Conservation (phyloP, 176 grass and related monocot species). For the Oryza coarctata region DNA sequence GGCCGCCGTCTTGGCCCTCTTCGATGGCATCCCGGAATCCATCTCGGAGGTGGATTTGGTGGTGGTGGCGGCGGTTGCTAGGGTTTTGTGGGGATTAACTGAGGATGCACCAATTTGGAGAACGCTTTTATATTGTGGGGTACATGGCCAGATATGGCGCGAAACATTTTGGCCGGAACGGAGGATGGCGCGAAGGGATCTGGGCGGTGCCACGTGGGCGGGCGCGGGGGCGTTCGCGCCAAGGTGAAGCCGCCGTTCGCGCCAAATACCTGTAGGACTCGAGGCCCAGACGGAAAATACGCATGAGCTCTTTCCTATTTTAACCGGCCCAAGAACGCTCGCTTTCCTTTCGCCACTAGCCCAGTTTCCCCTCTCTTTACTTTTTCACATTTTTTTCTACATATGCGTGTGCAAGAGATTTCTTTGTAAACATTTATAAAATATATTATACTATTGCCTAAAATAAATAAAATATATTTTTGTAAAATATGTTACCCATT, state of each 20-base stretch:
- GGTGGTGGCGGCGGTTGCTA: background rate
- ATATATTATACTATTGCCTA: no score
- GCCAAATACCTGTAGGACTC: background rate
- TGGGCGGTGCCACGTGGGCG: slow-evolving; percentile 4
- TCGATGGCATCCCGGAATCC: slow-evolving; percentile 9
- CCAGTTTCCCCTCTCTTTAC: no score
- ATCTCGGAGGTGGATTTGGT: background rate
- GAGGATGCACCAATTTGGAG: background rate
- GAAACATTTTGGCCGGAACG: slow-evolving; percentile 39
- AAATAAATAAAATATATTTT: no score
- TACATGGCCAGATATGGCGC: background rate
- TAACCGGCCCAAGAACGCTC: no score
- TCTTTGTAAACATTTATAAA: no score
- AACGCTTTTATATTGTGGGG: background rate
- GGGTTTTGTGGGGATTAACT: background rate
- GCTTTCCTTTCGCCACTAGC: background rate
- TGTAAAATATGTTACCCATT: no score
- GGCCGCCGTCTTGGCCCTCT: slow-evolving; percentile 22
- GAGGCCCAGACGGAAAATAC: no score
- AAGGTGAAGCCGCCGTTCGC: background rate
- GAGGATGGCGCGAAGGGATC: slow-evolving; percentile 35
- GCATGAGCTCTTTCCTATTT: no score
- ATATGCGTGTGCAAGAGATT: no score
- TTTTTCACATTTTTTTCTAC: no score
- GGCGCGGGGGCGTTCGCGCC: background rate